phyloP scores from a whole-genome alignment of 2,329 filamentous ascomycete genomes.

The Penicillium palitans region DNA sequence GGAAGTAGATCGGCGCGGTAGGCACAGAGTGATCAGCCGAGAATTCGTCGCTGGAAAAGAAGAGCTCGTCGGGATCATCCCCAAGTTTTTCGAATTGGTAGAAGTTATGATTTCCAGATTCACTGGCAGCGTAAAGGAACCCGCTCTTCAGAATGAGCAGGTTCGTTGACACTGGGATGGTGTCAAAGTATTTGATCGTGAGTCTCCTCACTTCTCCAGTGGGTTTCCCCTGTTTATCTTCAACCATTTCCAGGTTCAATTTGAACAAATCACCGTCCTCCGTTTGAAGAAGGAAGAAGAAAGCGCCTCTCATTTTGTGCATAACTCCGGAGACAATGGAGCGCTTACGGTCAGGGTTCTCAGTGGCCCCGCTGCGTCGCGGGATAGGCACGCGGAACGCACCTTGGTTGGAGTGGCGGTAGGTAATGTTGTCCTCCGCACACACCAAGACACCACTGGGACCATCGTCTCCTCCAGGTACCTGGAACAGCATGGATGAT shows the following conservation, averaged over 20 bases:
- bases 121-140: slow-evolving; percentile 88
- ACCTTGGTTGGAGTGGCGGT: slow-evolving; percentile 93
- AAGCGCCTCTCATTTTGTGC: slow-evolving; percentile 94
- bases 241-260: slow-evolving; percentile 85
- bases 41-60: slow-evolving; percentile 81
- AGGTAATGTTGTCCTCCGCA: slow-evolving; percentile 90
- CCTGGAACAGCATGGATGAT: slow-evolving; percentile 87
- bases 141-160: slow-evolving; percentile 94
- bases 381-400: slow-evolving; percentile 88
- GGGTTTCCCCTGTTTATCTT: slow-evolving; percentile 72
- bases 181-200: slow-evolving; percentile 98
- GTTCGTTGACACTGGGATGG: slow-evolving; percentile 81
- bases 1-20: slow-evolving; percentile 81
- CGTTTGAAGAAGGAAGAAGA: slow-evolving; percentile 94
- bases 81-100: slow-evolving; percentile 98
- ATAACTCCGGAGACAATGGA: slow-evolving; percentile 89
- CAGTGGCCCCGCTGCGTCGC: slow-evolving; percentile 78
- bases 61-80: slow-evolving; percentile 86
- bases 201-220: slow-evolving; percentile 79
- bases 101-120: slow-evolving; percentile 89
- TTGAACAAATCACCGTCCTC: slow-evolving; percentile 99
- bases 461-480: slow-evolving; percentile 89
- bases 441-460: slow-evolving; percentile 95
- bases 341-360: slow-evolving; percentile 88
- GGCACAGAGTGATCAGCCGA: slow-evolving; percentile 70